Evolutionary conservation across 306 rosid genomes (phyloP), one percentile per base, ranked within the genome.

Genomic region (Corylus avellana): DNA sequence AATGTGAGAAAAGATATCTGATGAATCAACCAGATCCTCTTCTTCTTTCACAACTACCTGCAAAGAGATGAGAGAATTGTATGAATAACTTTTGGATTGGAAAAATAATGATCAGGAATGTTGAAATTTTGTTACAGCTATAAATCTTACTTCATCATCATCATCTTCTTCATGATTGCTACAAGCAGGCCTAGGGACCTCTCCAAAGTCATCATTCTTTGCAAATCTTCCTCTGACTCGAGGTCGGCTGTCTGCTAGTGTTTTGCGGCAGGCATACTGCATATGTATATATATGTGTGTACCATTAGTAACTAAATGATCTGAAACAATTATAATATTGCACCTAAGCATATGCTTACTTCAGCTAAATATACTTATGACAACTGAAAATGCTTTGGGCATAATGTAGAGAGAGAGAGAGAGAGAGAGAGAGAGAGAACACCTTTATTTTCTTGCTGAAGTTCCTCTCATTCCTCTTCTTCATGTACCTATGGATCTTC

Each of bases 381-480:
- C 27, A 4, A 44, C 29, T 20, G 8, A 13, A 11, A 2, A 10
- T 58, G 64, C 18, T 39, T 35, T 39, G 29, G 14, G 51, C 32
- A 1, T 68, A 42, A 39, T 10, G 11, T 4, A 67, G 37, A 44
- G 53, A 13, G 29, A 55, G 53, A 66, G 18, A 22, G 7, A 39
- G n/a, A n/a, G n/a, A n/a, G 53, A 13, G 29, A 55, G 53, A 66
- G 69, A 62, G 53, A 66, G 18, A 22, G 7, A 39, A 58, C 73
- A 95, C 99, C 99, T 95, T 95, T 80, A 95, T 95, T 85, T 95
- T 95, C 92, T 95, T 95, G 92, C 96, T 95, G 94, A 93, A 95
- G 77, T 95, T 95, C 79, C 99, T 90, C 79, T 95, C 97, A 63
- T 88, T 89, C 80, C 99, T 89, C 78, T 95, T 95, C 92, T 93